Evolutionary conservation across 805 yeast genomes (phyloP).

Genomic region (Kodamaea fukazawae): DNA sequence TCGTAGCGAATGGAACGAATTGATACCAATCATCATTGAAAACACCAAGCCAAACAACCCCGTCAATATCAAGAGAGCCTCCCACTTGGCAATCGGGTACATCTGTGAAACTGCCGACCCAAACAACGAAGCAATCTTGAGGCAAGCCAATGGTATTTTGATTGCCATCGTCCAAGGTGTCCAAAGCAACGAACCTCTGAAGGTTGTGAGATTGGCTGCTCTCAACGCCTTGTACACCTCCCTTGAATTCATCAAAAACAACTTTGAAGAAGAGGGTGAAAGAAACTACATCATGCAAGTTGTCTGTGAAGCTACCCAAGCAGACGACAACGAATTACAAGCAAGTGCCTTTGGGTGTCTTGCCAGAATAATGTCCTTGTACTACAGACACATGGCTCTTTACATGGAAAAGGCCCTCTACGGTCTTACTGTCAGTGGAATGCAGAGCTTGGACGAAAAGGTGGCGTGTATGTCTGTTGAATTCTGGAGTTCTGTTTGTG

Average conservation of each 20-base stretch:
- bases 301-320: slow-evolving; percentile 98
- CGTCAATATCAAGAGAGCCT: slow-evolving; percentile 78
- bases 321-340: slow-evolving; percentile 74
- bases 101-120: slow-evolving; percentile 96
- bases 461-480: slow-evolving; percentile 99
- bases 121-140: slow-evolving; percentile 64
- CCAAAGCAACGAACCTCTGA: slow-evolving; percentile 72
- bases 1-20: slow-evolving; percentile 79
- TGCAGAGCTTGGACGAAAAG: slow-evolving; percentile 78
- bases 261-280: slow-evolving; percentile 92
- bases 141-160: slow-evolving; percentile 87
- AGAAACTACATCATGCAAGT: slow-evolving; percentile 98
- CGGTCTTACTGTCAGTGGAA: slow-evolving; percentile 85
- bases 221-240: slow-evolving; percentile 89
- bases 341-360: slow-evolving; percentile 95
- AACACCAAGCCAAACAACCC: slow-evolving; percentile 80
- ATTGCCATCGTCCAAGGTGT: slow-evolving; percentile 98
- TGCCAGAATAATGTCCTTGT: slow-evolving; percentile 85
- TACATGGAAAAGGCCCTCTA: slow-evolving; percentile 97
- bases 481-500: slow-evolving; percentile 99
- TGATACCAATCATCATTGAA: slow-evolving; percentile 79
- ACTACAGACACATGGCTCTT: slow-evolving; percentile 85
- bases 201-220: slow-evolving; percentile 81
- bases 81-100: slow-evolving; percentile 87
- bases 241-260: slow-evolving; percentile 79